Evolutionary conservation across 2,329 filamentous ascomycete species (phyloP).

Genomic region (Verticillium dahliae): DNA sequence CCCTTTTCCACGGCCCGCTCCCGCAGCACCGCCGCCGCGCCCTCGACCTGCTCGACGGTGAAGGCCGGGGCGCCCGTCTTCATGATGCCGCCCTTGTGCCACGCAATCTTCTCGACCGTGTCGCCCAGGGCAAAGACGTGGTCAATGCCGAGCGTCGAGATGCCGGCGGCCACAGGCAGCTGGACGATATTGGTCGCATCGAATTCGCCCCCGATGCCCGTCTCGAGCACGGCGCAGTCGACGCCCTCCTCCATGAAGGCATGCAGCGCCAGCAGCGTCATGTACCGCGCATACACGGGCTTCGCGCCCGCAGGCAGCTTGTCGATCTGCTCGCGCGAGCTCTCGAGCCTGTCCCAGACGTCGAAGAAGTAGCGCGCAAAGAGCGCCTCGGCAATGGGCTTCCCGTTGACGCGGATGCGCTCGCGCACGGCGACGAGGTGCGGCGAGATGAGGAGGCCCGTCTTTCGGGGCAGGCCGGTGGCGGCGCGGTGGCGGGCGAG

Average conservation of each 20-base stretch:
- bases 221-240: conserved; percentile 59
- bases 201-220: conserved; percentile 60
- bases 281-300: conserved; percentile 53
- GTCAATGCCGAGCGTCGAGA: conserved; percentile 63
- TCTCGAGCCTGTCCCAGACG: conserved; percentile 53
- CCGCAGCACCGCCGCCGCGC: conserved; percentile 37
- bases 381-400: conserved; percentile 47
- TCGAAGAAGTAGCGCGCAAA: conserved; percentile 64
- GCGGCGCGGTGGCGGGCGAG: conserved; percentile 42
- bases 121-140: conserved; percentile 58
- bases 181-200: conserved; percentile 64
- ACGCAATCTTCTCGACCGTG: conserved; percentile 60
- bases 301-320: conserved; percentile 24
- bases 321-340: conserved; percentile 24
- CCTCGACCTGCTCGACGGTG: conserved; percentile 44
- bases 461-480: conserved; percentile 29
- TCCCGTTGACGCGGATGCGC: conserved; percentile 56
- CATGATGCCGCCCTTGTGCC: conserved; percentile 70
- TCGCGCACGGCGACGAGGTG: conserved; percentile 63
- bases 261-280: conserved; percentile 62
- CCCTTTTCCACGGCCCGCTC: conserved; percentile 46
- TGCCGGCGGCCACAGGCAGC: conserved; percentile 49
- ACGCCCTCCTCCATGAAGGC: conserved; percentile 58
- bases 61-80: conserved; percentile 50
- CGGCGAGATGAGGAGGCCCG: conserved; percentile 63